Base-by-base conservation (phyloP, 352 stramenopile species). In the Saprolegnia parasitica region DNA sequence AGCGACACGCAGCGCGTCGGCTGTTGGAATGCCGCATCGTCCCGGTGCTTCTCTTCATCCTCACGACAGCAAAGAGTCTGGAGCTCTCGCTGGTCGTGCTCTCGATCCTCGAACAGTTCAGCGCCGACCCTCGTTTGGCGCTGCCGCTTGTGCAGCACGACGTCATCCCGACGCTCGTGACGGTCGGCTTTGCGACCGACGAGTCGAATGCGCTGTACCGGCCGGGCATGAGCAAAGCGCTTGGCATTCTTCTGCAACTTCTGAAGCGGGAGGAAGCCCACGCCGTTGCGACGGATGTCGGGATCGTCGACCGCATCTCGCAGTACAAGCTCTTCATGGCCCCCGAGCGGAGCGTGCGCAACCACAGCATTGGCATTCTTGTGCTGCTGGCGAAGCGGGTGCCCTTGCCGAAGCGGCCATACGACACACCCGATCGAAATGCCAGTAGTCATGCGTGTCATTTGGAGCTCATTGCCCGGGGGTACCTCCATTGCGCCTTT, bases 401-500 rank as follows among this genome's bases (percentile, higher is more conserved):
- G 15, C 6, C 47, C 24, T 62, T 35, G 47, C 62, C 55, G n/a
- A 15, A 20, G n/a, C 67, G 35, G 40, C 52, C 52, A 26, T 57
- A 39, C 39, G 8, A 39, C 35, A 11, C 54, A n/a, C 29, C 0
- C 23, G 24, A 35, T 37, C 20, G 8, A 26, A 2, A 71, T 67
- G 9, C 40, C 20, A 0, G 78, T 84, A 56, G 62, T 73, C 87
- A 87, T 58, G 80, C 84, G 68, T 81, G 87, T 62, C 89, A 90
- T 68, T 85, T 90, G 47, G 82, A 92, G 39, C 71, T 92, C 1
- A 71, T 90, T 5, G 82, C 84, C 0, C 77, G 83, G n/a, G 84
- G 84, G 11, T 76, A 89, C 32, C 81, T 90, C 56, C 85, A 88
- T 52, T 89, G 81, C 20, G 74, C 89, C 54, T 89, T 89, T 72